Evolutionary conservation across 352 stramenopile species (phyloP).

Genomic region (Globisporangium mamillatum): DNA sequence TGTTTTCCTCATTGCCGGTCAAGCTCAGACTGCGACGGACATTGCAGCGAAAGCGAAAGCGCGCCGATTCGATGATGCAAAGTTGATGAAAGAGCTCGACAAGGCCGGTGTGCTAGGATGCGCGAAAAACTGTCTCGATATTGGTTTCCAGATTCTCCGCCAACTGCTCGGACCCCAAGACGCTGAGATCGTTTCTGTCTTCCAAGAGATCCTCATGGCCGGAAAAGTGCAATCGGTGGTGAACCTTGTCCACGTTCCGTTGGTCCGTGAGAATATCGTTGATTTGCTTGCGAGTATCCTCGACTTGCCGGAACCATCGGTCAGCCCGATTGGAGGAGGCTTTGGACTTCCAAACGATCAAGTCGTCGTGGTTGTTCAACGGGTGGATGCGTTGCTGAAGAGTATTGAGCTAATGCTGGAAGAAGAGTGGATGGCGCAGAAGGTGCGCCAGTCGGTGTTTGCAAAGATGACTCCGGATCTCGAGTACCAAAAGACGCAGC

Average conservation of each 20-base stretch:
- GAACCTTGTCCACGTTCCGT: constrained; percentile 70
- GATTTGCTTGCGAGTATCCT: constrained; percentile 83
- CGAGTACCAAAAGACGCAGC: constrained; percentile 73
- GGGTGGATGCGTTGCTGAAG: constrained; percentile 74
- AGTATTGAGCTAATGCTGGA: constrained; percentile 84
- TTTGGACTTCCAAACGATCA: constrained; percentile 75
- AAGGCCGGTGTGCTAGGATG: constrained; percentile 73
- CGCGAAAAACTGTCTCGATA: constrained; percentile 76
- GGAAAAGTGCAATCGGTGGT: constrained; percentile 50
- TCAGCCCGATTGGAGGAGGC: constrained; percentile 44
- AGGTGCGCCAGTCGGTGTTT: constrained; percentile 75
- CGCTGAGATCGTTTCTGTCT: constrained; percentile 53
- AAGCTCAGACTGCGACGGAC: constrained; percentile 68
- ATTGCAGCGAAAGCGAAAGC: constrained; percentile 60
- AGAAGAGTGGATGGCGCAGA: constrained; percentile 85
- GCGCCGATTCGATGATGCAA: constrained; percentile 52
- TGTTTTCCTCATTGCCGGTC: constrained; percentile 83
- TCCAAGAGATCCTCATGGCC: constrained; percentile 62
- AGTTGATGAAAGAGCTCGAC: constrained; percentile 67
- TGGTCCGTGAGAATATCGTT: constrained; percentile 81
- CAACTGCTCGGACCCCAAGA: constrained; percentile 77
- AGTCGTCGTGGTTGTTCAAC: constrained; percentile 72
- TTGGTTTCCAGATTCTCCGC: constrained; percentile 76
- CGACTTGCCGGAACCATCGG: constrained; percentile 73
- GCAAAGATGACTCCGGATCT: constrained; percentile 75